phyloP scores from a whole-genome alignment of 495 filamentous ascomycete species.

The Xylaria longipes region DNA sequence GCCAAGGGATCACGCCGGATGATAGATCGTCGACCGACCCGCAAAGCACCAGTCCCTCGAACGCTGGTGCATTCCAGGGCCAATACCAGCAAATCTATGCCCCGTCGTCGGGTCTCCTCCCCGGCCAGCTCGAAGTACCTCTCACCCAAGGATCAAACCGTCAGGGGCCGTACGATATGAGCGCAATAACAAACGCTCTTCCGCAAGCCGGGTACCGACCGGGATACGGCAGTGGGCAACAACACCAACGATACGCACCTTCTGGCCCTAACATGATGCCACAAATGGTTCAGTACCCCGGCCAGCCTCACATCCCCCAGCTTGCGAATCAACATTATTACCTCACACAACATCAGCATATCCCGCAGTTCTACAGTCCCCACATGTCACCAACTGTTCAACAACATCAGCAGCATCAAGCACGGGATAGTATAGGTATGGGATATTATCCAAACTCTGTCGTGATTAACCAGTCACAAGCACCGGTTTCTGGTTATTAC shows the following conservation, averaged over 20 bases:
- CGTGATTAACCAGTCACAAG: constrained; percentile 46
- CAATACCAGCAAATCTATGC: constrained; percentile 45
- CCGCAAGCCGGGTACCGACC: constrained; percentile 46
- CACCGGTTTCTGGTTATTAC: constrained; percentile 45
- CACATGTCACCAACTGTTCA: constrained; percentile 40
- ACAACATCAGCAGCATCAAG: constrained; percentile 38
- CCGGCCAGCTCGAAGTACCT: constrained; percentile 47
- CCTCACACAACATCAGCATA: constrained; percentile 47
- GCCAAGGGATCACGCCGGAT: constrained; percentile 29
- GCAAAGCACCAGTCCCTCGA: constrained; percentile 33
- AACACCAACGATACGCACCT: constrained; percentile 48
- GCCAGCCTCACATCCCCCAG: constrained; percentile 42
- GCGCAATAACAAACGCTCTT: constrained; percentile 45
- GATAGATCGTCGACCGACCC: constrained; percentile 32
- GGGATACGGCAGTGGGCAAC: constrained; percentile 41
- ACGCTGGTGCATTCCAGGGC: constrained; percentile 35
- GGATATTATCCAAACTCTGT: constrained; percentile 48
- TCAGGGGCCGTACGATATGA: constrained; percentile 50
- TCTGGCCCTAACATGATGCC: constrained; percentile 50
- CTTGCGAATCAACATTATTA: constrained; percentile 49
- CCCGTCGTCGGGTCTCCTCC: constrained; percentile 43
- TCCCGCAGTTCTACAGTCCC: constrained; percentile 46
- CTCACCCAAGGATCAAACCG: constrained; percentile 39
- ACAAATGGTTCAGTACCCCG: constrained; percentile 53
- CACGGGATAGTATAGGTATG: constrained; percentile 41